Percentiles rank a stretch among this genome's conserved stretches.
Conservation (phyloP, 805 yeast species). For the Kuraishia ogatae region DNA sequence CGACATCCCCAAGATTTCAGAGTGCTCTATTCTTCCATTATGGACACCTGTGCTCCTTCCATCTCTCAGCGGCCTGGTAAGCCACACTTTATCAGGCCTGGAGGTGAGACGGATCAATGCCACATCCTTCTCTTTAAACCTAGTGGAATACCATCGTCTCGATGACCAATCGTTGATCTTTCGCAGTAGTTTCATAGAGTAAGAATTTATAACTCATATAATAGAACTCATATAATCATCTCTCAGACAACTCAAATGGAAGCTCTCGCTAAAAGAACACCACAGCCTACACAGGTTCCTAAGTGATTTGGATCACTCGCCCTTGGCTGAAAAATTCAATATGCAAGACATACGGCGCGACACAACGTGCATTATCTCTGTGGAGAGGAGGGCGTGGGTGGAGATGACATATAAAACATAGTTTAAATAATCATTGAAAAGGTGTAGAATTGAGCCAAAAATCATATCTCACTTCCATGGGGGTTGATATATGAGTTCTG, state of each 20-base stretch:
- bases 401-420: not conserved
- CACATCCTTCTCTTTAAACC: constrained; percentile 21
- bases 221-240: no score
- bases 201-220: no score
- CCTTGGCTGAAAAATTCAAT: not conserved
- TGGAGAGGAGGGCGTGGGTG: not conserved
- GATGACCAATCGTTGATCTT: not conserved
- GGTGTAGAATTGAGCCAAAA: no score
- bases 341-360: not conserved
- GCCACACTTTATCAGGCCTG: constrained; percentile 18
- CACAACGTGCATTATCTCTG: not conserved
- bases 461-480: no score
- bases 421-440: not conserved
- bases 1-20: constrained; percentile 27
- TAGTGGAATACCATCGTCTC: constrained; percentile 10
- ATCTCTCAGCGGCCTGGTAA: constrained; percentile 19
- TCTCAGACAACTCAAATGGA: no score
- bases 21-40: constrained; percentile 24
- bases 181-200: no score
- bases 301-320: not conserved
- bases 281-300: not conserved
- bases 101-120: constrained; percentile 20
- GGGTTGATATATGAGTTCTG: no score
- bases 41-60: constrained; percentile 13
- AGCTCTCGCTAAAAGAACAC: no score